Conservation (phyloP, 2,329 filamentous ascomycete genomes). For the Fusarium fujikuroi region DNA sequence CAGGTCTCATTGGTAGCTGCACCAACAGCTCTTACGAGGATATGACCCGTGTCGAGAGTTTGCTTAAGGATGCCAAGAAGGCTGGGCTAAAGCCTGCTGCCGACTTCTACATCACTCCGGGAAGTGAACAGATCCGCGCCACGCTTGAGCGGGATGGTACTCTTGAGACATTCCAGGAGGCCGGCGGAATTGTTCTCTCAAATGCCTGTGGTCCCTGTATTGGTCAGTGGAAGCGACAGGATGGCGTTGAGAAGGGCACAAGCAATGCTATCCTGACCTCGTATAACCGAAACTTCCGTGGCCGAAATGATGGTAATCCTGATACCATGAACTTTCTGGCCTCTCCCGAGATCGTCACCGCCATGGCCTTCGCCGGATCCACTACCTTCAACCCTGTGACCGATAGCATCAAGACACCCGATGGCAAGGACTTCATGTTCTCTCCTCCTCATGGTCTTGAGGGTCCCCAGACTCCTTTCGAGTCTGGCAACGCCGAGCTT, state of each 20-base stretch:
- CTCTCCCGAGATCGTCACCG: conserved; percentile 95
- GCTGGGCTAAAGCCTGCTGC: conserved; percentile 95
- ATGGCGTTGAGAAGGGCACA: conserved; percentile 84
- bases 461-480: conserved; percentile 74
- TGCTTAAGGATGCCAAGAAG: conserved; percentile 79
- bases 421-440: conserved; percentile 87
- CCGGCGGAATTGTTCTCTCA: conserved; percentile 92
- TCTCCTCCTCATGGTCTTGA: conserved; percentile 78
- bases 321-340: conserved; percentile 99
- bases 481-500: conserved; percentile 79
- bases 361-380: conserved; percentile 90
- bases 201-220: conserved; percentile 96
- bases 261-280: conserved; percentile 95
- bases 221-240: conserved; percentile 94
- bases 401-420: conserved; percentile 82
- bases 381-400: conserved; percentile 98
- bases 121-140: conserved; percentile 95
- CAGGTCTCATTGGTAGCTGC: conserved; percentile 97
- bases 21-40: conserved; percentile 90
- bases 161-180: conserved; percentile 94
- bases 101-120: conserved; percentile 93
- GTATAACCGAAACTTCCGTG: conserved; percentile 98
- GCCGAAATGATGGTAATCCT: conserved; percentile 95
- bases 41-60: conserved; percentile 94
- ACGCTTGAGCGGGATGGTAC: conserved; percentile 92